These are phyloP conservation scores for Saitoella complicata DNA, from an alignment of 805 yeast species.

Conservation along the genomic window DNA sequence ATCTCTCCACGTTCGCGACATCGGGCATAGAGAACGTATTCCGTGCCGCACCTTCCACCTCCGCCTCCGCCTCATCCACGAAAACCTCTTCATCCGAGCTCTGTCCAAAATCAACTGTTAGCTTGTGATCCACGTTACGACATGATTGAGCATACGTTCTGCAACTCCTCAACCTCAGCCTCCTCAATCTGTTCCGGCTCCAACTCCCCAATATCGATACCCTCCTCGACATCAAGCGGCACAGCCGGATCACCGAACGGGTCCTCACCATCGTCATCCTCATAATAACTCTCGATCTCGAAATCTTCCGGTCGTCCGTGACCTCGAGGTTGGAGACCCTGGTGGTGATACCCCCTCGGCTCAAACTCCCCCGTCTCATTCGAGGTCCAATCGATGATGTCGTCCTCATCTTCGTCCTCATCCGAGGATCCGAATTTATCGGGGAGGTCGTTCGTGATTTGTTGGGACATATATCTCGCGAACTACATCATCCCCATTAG, in stretches of 20 bases:
- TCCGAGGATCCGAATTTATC: conserved; percentile 37
- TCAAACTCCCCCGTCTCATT: no score
- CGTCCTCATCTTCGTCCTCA: conserved; percentile 43
- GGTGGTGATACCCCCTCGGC: no score
- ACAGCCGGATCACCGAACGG: background rate
- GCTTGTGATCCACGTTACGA: no score
- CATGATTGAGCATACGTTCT: no score
- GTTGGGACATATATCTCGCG: conserved; percentile 62
- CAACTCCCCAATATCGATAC: conserved; percentile 7
- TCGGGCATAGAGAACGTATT: no score
- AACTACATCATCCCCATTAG: conserved; percentile 24
- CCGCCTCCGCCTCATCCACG: no score
- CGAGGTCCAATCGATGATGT: conserved; percentile 19
- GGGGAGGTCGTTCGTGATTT: conserved; percentile 39
- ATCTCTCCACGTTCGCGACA: no score
- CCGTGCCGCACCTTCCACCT: no score
- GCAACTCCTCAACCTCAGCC: conserved; percentile 1
- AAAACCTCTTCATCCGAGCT: no score
- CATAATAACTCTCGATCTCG: conserved; percentile 5
- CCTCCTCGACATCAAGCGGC: conserved; percentile 8
- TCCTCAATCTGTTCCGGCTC: conserved; percentile 3
- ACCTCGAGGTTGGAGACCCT: no score
- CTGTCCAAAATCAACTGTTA: no score
- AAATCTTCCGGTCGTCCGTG: no score
- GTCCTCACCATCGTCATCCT: conserved; percentile 13